Evolutionary conservation across 176 grass and related monocot genomes (phyloP), one percentile per base, ranked within the genome.

Genomic region (Triticum monococcum): DNA sequence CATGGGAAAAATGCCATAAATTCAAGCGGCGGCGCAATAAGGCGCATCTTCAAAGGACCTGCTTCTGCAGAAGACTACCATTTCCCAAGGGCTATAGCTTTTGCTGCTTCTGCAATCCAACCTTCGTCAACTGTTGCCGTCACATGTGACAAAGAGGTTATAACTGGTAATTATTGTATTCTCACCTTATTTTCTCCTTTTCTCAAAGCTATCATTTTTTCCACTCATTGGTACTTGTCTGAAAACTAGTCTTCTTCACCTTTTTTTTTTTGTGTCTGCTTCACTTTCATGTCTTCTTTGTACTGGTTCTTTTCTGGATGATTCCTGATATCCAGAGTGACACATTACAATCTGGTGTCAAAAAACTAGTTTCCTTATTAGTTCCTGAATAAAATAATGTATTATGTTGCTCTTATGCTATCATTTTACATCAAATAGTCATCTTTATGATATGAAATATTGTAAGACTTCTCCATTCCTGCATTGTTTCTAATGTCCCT

Each of bases 11-110:
- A 88, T 82, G 84, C 86, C 54, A 88, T 89, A 78, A 96, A 67
- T 89, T 94, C 87, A 26, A 90, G 87, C 71, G 86, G 90, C 41
- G 82, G 97, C 25, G 80, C 97, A 61, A 89, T 98, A 61, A 94
- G 94, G 91, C 91, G 97, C 46, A 98, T 98, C 75, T 98, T 98
- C 80, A 96, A 94, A 95, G 93, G 91, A 84, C 81, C 89, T 83
- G 80, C 89, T 59, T 90, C 86, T 89, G 84, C 85, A 65, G 97
- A 94, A 81, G 92, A 91, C 33, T 96, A 88, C 84, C 79, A 88
- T 37, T 98, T 91, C 81, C 94, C 97, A 82, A 87, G 80, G 80
- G 94, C 97, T 41, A 80, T 88, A 88, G 97, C 97, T 75, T 98
- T 98, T 89, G 77, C 91, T 88, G 90, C 92, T 72, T 92, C 91